Base-by-base conservation (phyloP, 1,284 basidiomycete species). In the Heterobasidion parviporum region DNA sequence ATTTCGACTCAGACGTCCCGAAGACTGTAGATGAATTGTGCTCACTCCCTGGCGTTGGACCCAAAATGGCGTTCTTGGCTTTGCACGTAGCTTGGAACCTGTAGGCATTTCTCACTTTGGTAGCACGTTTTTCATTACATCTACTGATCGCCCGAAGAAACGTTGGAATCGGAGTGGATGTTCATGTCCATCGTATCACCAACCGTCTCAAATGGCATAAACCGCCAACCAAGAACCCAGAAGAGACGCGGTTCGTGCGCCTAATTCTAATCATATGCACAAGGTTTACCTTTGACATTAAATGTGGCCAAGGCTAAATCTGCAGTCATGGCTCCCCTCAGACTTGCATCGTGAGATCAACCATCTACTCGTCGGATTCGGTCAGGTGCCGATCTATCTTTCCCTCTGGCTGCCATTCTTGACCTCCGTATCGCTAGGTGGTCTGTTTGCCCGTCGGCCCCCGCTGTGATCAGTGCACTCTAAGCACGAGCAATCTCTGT, bases 151-250 rank as follows among this genome's bases (percentile, higher is more conserved):
- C n/a, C 4, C 56, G 16, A 62, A 92, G 92, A 50, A 95, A 97
- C 63, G 77, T 82, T n/a, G 96, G 95, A 0, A 97, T 99, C 43
- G 96, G 96, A 0, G 95, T 98, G 0, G 96, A 98, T 64, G 89
- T 93, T 0, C 94, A 99, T 65, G 96, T 99, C 1, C 94, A 98
- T 63, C 78, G 96, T 1, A 95, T 98, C 56, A 93, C 94, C 12
- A 96, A 98, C 64, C 79, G 94, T 16, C 72, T 98, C 0, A 86
- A 89, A 20, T 98, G 96, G 96, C 93, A 97, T 69, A 81, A 82
- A 54, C 83, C 80, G 2, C 82, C 83, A 5, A 96, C 94, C 0
- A 92, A 87, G 63, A 89, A 78, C 1, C 90, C 96, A 0, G 95
- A 98, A 68, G 82, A 91, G 65, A 98, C 96, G 0, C 75, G 92